These are phyloP conservation scores for Neonectria coccinea DNA, from an alignment of 2,329 filamentous ascomycete species.

Conservation along the genomic window DNA sequence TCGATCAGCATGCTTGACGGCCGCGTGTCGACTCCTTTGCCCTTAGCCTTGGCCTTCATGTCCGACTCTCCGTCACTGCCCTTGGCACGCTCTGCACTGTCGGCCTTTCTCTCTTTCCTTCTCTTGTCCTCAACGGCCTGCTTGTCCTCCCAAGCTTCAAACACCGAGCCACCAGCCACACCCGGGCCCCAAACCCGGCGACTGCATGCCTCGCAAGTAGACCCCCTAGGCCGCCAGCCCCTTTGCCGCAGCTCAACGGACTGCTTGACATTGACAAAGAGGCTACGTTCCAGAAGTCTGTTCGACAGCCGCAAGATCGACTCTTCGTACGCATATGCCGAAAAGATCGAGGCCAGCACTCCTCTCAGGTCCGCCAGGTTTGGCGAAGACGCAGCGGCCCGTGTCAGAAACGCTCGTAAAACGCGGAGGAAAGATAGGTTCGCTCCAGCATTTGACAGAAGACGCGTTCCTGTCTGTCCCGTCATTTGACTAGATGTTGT, in stretches of 20 bases:
- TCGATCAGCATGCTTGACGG: constrained; percentile 56
- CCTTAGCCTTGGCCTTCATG: constrained; percentile 57
- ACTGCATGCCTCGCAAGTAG: constrained; percentile 88
- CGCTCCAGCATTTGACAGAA: constrained; percentile 55
- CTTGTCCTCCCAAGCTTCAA: constrained; percentile 82
- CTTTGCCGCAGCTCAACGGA: constrained; percentile 80
- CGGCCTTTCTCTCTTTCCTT: constrained; percentile 58
- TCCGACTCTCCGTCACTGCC: constrained; percentile 48
- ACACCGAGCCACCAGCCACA: constrained; percentile 76
- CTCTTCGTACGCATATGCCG: constrained; percentile 95
- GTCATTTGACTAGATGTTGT: constrained; percentile 71
- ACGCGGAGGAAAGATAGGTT: constrained; percentile 89
- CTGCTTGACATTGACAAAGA: constrained; percentile 85
- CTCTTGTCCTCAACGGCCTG: constrained; percentile 61
- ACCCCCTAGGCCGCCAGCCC: constrained; percentile 89
- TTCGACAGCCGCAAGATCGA: constrained; percentile 88
- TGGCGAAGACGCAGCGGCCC: constrained; percentile 83
- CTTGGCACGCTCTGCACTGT: constrained; percentile 53
- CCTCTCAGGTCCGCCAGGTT: constrained; percentile 87
- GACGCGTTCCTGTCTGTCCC: constrained; percentile 49
- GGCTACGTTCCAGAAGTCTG: constrained; percentile 85
- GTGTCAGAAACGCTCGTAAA: constrained; percentile 86
- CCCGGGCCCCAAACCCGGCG: constrained; percentile 90
- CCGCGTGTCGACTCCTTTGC: constrained; percentile 56
- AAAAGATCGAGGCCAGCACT: constrained; percentile 90